Evolutionary conservation across 352 stramenopile genomes (phyloP).

Genomic region (Phytophthora citrophthora): DNA sequence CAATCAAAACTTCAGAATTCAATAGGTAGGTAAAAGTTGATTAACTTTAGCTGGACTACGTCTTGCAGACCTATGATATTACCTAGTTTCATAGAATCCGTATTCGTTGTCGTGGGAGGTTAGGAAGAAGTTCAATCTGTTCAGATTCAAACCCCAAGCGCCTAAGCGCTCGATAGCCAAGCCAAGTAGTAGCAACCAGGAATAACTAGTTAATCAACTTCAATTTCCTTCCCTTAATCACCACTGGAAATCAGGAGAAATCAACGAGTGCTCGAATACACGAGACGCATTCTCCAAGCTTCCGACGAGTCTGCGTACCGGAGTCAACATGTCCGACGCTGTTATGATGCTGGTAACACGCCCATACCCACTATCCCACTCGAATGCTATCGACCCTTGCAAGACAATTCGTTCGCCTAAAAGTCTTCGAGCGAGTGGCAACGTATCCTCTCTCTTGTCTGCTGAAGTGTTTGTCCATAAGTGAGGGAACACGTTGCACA

Average conservation of each 20-base stretch:
- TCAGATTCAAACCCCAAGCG: too few species aligned
- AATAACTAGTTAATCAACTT: too few species aligned
- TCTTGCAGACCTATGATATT: too few species aligned
- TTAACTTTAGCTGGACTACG: too few species aligned
- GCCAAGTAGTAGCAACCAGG: too few species aligned
- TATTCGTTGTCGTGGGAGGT: too few species aligned
- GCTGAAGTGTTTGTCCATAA: background rate
- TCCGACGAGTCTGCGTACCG: background rate
- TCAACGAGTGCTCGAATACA: constrained; percentile 3
- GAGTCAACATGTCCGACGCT: background rate
- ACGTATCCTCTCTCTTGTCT: background rate
- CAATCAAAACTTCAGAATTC: too few species aligned
- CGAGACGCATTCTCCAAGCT: background rate
- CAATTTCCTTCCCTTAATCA: too few species aligned
- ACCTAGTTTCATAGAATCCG: too few species aligned
- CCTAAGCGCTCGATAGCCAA: too few species aligned
- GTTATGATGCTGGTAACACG: background rate
- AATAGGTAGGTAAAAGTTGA: too few species aligned
- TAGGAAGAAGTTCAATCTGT: too few species aligned
- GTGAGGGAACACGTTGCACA: background rate
- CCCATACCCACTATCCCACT: background rate
- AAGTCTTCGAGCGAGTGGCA: background rate
- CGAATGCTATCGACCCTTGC: background rate
- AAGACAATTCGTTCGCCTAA: constrained; percentile 1
- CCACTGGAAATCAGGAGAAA: constrained; percentile 7